Evolutionary conservation across 1,284 basidiomycete genomes (phyloP).

Genomic region (Fomes fomentarius): DNA sequence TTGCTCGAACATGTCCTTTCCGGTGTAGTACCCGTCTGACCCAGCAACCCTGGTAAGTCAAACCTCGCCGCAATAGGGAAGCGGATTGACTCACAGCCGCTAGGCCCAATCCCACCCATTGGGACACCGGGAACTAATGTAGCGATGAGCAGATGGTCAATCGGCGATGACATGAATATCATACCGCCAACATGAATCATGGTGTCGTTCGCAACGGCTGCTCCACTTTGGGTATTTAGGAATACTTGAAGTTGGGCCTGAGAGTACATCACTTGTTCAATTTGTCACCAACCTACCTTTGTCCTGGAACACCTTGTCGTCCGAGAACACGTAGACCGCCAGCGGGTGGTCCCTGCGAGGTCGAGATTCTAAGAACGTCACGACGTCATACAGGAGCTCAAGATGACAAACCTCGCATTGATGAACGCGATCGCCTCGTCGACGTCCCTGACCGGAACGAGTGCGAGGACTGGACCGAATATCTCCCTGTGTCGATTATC

Average conservation of each 20-base stretch:
- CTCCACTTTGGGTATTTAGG: not conserved
- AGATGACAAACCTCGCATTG: not conserved
- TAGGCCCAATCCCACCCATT: not conserved
- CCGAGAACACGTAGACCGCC: too few relatives aligned
- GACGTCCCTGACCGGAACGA: not conserved
- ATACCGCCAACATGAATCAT: not conserved
- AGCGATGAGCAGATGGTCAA: too few relatives aligned
- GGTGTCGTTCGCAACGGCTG: not conserved
- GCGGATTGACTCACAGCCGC: not conserved
- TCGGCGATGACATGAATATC: too few relatives aligned
- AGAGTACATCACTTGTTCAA: not conserved
- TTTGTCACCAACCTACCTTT: too few relatives aligned
- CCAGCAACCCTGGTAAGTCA: not conserved
- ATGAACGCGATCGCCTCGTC: not conserved
- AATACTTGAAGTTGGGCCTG: not conserved
- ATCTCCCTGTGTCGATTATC: too few relatives aligned
- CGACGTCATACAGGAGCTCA: too few relatives aligned
- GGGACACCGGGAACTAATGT: not conserved
- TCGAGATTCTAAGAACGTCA: too few relatives aligned
- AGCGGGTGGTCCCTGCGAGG: too few relatives aligned
- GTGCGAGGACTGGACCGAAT: not conserved
- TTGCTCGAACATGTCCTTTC: constrained; percentile 2
- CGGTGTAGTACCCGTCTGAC: constrained; percentile 3
- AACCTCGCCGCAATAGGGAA: too few relatives aligned
- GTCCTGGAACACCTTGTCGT: too few relatives aligned